Conservation (phyloP, 225 moss, liverwort and hornwort genomes). For the Ulota crispa region DNA sequence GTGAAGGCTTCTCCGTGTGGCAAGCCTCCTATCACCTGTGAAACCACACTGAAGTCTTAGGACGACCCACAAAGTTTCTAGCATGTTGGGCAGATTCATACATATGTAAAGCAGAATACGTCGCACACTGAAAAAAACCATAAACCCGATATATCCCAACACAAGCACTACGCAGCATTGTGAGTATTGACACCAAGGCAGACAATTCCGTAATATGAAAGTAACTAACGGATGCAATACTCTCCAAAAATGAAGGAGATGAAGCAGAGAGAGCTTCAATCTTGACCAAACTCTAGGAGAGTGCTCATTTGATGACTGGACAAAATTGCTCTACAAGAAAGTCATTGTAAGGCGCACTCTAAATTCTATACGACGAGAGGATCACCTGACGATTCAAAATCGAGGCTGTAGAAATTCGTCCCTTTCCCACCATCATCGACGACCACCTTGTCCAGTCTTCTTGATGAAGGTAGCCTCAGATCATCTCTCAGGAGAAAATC, state of each 20-base stretch:
- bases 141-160: neutral
- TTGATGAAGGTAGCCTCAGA: slow-evolving; percentile 31
- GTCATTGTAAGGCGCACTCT: neutral
- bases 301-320: neutral
- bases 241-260: neutral
- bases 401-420: slow-evolving; percentile 36
- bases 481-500: slow-evolving; percentile 33
- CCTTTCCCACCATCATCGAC: slow-evolving; percentile 46
- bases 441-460: slow-evolving; percentile 42
- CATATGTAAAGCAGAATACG: neutral
- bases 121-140: neutral
- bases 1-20: slow-evolving; percentile 41
- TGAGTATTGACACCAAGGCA: neutral
- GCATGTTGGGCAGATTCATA: neutral
- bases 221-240: neutral
- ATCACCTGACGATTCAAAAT: slow-evolving; percentile 48
- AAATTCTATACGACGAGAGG: neutral
- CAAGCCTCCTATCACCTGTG: slow-evolving; percentile 50
- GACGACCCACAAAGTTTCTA: neutral
- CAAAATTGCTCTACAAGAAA: neutral
- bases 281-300: neutral
- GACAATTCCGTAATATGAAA: neutral
- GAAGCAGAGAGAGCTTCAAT: slow-evolving; percentile 10
- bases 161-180: neutral
- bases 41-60: slow-evolving; percentile 15